Conservation (phyloP, 345 rosid species). For the Erysimum cheiranthoides region DNA sequence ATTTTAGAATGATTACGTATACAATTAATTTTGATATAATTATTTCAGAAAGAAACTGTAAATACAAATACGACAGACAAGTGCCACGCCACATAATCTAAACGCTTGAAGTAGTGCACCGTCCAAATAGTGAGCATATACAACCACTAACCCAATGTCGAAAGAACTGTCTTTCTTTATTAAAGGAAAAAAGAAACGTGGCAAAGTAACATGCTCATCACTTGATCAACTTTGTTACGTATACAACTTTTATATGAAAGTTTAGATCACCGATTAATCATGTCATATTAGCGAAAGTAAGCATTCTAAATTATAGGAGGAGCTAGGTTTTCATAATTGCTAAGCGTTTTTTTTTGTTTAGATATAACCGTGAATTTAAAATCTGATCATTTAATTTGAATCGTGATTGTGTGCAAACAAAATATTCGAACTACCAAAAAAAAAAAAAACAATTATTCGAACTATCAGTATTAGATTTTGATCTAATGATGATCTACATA, state of each 20-base stretch:
- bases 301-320: neutral
- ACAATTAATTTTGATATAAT: neutral
- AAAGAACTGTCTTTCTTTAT: neutral
- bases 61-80: neutral
- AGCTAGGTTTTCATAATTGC: neutral
- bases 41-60: neutral
- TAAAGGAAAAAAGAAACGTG: neutral
- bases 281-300: neutral
- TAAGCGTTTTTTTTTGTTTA: neutral
- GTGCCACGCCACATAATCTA: neutral
- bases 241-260: neutral
- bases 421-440: neutral
- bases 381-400: neutral
- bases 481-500: neutral
- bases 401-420: neutral
- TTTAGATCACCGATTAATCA: neutral
- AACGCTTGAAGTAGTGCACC: neutral
- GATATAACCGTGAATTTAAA: neutral
- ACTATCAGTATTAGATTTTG: neutral
- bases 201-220: conserved; percentile 22
- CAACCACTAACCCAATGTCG: neutral
- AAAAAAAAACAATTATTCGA: neutral
- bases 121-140: neutral
- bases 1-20: neutral
- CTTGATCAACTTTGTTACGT: neutral